Conservation (phyloP, 2,329 filamentous ascomycete genomes). For the Phaeosphaeriaceae sp. region DNA sequence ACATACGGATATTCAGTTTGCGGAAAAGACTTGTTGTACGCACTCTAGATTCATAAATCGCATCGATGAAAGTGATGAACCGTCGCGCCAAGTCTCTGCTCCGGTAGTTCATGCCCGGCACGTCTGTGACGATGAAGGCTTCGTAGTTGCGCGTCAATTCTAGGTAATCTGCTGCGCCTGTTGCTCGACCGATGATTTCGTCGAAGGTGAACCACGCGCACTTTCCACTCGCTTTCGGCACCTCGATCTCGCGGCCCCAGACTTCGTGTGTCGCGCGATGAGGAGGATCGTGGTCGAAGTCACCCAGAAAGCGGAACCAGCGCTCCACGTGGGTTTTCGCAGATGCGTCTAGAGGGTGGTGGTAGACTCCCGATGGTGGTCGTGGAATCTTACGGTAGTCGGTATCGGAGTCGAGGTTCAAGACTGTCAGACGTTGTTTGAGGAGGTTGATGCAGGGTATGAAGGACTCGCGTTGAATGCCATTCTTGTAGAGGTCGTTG, state of each 20-base stretch:
- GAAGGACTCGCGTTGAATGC: constrained; percentile 94
- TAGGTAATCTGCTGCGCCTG: constrained; percentile 92
- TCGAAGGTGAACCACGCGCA: constrained; percentile 93
- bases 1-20: too few relatives aligned
- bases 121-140: constrained; percentile 87
- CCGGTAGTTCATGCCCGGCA: constrained; percentile 88
- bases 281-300: constrained; percentile 76
- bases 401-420: constrained; percentile 93
- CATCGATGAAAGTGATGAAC: constrained; percentile 98
- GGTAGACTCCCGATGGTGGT: constrained; percentile 91
- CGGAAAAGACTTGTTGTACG: too few relatives aligned
- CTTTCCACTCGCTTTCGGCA: constrained; percentile 85
- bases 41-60: constrained; percentile 80
- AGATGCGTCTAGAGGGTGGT: constrained; percentile 81
- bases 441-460: constrained; percentile 94
- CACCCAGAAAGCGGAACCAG: constrained; percentile 95
- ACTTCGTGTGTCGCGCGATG: constrained; percentile 81
- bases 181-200: constrained; percentile 87
- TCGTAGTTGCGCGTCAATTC: constrained; percentile 91
- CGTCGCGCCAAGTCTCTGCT: constrained; percentile 86
- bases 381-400: constrained; percentile 98
- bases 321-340: constrained; percentile 84
- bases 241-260: constrained; percentile 89
- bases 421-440: constrained; percentile 81
- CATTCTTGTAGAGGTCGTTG: constrained; percentile 96